phyloP scores from a whole-genome alignment of 2,329 filamentous ascomycete species.

The Calonectria pseudoreteaudii region DNA sequence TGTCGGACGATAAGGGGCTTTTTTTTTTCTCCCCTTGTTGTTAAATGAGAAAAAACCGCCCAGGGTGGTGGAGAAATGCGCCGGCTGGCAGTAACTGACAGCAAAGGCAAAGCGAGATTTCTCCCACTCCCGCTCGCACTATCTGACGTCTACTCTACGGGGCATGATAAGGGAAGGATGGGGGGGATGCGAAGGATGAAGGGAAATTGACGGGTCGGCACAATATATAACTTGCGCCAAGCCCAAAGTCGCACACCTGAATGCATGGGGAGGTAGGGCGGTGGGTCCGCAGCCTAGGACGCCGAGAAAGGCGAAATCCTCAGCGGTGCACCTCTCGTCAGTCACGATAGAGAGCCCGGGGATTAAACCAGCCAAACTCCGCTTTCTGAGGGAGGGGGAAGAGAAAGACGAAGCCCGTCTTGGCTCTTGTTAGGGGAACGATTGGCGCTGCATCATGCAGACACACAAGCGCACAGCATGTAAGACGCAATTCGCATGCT shows the following conservation, averaged over 20 bases:
- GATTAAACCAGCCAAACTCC: not conserved
- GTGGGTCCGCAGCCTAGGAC: not conserved
- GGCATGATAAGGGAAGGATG: not conserved
- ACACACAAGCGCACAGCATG: not conserved
- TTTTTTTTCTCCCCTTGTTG: not conserved
- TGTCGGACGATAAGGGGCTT: not conserved
- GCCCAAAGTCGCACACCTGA: not conserved
- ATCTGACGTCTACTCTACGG: not conserved
- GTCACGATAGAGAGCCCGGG: not conserved
- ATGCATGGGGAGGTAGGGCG: not conserved
- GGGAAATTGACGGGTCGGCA: not conserved
- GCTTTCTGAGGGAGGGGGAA: not conserved
- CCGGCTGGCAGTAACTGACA: not conserved
- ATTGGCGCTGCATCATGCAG: not conserved
- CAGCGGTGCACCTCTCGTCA: not conserved
- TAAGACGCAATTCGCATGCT: not conserved
- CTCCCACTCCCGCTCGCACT: not conserved
- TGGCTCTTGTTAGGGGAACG: not conserved
- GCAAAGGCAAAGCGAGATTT: not conserved
- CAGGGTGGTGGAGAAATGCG: not conserved
- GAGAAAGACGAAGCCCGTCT: not conserved
- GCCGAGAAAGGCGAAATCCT: conserved; percentile 6
- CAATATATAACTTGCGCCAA: conserved; percentile 12
- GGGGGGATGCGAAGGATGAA: not conserved
- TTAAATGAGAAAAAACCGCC: not conserved